Base-by-base conservation (phyloP, 2,329 filamentous ascomycete species). In the Salinomyces thailandicus region DNA sequence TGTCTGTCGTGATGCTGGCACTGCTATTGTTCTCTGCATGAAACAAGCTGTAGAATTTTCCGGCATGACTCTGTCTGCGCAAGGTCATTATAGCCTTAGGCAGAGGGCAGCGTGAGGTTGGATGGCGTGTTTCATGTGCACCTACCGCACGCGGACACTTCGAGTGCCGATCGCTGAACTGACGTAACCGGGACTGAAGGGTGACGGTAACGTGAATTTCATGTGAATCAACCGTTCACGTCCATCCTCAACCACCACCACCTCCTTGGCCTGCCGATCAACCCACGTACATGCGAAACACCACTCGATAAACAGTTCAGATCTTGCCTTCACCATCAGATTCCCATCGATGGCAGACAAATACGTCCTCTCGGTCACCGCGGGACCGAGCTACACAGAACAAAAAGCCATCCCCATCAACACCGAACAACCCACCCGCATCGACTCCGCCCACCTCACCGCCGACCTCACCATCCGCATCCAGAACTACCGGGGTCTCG, bases 361-460 rank as follows among this genome's bases (percentile, higher is more conserved):
- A 48, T 94, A 91, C 60, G 72, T 84, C 34, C 71, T 96, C 43
- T 75, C 74, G 47, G 79, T 95, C 37, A 93, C 85, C 0, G 85
- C 85, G 1, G 89, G 89, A 2, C 70, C 82, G 2, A 67, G 68
- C 45, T 93, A 95, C 62, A 61, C 68, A n/a, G 72, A 73, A n/a
- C 86, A 94, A 51, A 63, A 77, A 42, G 65, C 76, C 18, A 78
- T 95, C 7, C 72, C 73, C 3, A 81, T 95, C 57, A 96, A 95
- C 63, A 69, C 67, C 8, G 59, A 78, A 18, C 60, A 74, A 39
- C 71, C 78, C 0, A 55, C 81, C 2, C 65, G 62, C 16, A 76
- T 95, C 49, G 68, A 72, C 15, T 79, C 73, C 31, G 64, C 75
- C 6, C 67, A 75, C 37, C 72, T 83, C 39, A 74, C 79, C 30